Evolutionary conservation across 257 asterid genomes (phyloP).

Genomic region (Cruciata laevipes): DNA sequence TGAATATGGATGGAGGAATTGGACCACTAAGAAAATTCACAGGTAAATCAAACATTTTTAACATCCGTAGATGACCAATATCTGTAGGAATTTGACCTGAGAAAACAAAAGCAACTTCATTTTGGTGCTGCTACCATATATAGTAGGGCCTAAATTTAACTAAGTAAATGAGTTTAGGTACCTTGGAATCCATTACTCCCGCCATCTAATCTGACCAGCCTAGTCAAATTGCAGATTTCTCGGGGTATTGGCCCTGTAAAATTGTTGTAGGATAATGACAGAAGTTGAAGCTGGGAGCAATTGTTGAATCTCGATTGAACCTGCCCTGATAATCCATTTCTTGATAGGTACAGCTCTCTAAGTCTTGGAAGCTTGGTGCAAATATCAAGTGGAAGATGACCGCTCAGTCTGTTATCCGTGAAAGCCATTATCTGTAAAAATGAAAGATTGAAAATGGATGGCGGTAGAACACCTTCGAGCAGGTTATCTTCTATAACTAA

Average conservation of each 20-base stretch:
- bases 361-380: constrained; percentile 16
- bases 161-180: neutral
- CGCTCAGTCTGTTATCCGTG: constrained; percentile 5
- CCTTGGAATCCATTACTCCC: neutral
- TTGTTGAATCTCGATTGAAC: constrained; percentile 19
- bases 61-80: constrained; percentile 5
- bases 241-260: constrained; percentile 6
- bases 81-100: constrained; percentile 1
- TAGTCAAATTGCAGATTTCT: constrained; percentile 8
- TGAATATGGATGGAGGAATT: constrained; percentile 5
- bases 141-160: too few species aligned
- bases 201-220: neutral
- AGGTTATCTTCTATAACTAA: neutral
- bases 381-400: constrained; percentile 16
- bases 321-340: constrained; percentile 8
- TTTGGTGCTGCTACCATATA: neutral
- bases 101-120: neutral
- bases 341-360: neutral
- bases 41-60: fast-evolving
- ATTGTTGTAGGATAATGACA: neutral
- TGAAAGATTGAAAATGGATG: constrained; percentile 18
- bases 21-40: neutral
- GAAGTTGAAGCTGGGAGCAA: constrained; percentile 12
- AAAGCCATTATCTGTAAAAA: neutral
- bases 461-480: constrained; percentile 20